phyloP scores from a whole-genome alignment of 169 alveolate species.

The Eimeria praecox region DNA sequence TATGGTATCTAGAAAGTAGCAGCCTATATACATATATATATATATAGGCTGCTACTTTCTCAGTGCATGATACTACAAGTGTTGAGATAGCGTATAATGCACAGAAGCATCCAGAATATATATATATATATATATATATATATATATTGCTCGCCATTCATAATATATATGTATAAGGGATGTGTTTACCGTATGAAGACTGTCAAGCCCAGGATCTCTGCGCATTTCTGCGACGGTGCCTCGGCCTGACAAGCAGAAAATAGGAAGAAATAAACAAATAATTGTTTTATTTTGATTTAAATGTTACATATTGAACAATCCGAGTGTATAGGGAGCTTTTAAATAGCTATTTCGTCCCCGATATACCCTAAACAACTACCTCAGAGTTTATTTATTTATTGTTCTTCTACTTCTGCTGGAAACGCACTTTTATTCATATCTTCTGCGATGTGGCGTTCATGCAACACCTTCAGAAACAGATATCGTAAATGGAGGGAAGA shows the following conservation, averaged over 20 bases:
- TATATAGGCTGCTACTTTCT: too few relatives aligned
- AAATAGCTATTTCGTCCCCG: neutral
- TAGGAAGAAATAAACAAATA: neutral
- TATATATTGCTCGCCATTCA: neutral
- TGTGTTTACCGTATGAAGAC: slow-evolving; percentile 13
- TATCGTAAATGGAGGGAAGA: neutral
- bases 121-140: too few relatives aligned
- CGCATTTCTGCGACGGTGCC: slow-evolving; percentile 52
- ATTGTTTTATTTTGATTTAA: neutral
- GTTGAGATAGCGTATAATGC: too few relatives aligned
- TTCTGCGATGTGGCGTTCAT: slow-evolving; percentile 43
- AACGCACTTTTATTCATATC: slow-evolving; percentile 21
- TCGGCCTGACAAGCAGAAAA: neutral
- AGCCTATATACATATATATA: too few relatives aligned
- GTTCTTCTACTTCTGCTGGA: neutral
- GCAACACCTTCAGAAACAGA: neutral
- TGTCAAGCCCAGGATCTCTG: slow-evolving; percentile 45
- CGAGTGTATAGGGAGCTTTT: neutral
- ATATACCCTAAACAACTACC: neutral
- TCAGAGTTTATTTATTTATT: neutral
- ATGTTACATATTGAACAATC: neutral
- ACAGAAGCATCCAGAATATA: neutral
- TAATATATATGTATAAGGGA: neutral
- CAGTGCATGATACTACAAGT: too few relatives aligned
- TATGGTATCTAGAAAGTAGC: too few relatives aligned